Conservation (phyloP, 108 stramenopile species). For the Cyclostephanos tholiformis region DNA sequence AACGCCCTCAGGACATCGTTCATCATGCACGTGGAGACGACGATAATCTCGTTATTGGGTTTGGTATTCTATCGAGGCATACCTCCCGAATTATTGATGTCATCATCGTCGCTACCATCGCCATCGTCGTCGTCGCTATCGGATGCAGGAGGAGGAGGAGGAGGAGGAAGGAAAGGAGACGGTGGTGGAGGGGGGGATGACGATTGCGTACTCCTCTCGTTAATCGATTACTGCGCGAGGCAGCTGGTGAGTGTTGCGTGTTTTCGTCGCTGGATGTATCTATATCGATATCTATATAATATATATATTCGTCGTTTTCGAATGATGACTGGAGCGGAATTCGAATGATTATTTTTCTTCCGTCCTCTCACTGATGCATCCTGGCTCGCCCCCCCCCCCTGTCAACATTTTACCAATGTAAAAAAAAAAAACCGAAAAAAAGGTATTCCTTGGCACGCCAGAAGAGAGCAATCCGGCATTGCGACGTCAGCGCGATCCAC, state of each 20-base stretch:
- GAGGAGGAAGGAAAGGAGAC: constrained; percentile 5
- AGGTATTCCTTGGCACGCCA: constrained; percentile 48
- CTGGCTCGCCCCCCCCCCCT: neutral
- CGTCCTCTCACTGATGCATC: no score
- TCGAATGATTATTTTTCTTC: no score
- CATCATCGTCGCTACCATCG: no score
- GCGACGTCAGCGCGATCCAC: constrained; percentile 37
- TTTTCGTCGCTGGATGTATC: no score
- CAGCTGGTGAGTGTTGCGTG: constrained; percentile 28
- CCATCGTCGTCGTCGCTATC: neutral
- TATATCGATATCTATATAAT: no score
- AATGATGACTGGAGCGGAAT: no score
- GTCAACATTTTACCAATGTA: neutral
- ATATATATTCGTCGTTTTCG: no score
- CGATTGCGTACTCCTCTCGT: constrained; percentile 34
- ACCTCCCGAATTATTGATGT: constrained; percentile 20
- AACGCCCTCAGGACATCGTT: constrained; percentile 41
- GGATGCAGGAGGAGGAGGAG: neutral
- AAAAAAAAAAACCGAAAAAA: neutral
- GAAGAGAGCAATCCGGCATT: constrained; percentile 27
- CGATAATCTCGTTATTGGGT: constrained; percentile 42
- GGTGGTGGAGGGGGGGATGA: neutral
- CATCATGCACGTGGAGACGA: constrained; percentile 50
- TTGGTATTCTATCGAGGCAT: constrained; percentile 44
- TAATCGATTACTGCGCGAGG: constrained; percentile 57